These are phyloP conservation scores for Aspergillus leporis DNA, from an alignment of 495 filamentous ascomycete genomes.

Conservation along the genomic window DNA sequence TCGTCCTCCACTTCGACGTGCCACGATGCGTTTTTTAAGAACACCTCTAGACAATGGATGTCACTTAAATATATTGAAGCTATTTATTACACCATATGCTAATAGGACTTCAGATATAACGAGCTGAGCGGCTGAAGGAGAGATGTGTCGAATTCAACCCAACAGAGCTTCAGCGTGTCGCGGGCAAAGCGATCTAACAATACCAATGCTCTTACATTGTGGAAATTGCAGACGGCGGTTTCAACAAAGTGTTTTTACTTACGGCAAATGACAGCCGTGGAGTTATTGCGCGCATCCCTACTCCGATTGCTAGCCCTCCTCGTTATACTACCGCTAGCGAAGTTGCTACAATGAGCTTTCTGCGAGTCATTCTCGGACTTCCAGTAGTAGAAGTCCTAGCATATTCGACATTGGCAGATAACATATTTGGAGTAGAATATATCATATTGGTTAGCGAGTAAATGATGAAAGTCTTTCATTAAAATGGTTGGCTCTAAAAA, in stretches of 20 bases:
- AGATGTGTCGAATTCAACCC: slow-evolving; percentile 32
- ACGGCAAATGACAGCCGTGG: slow-evolving; percentile 29
- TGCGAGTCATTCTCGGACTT: slow-evolving; percentile 31
- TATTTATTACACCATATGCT: neutral
- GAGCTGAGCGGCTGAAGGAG: slow-evolving; percentile 27
- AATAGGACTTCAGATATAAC: slow-evolving; percentile 23
- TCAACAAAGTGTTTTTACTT: slow-evolving; percentile 36
- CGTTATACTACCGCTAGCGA: slow-evolving; percentile 44
- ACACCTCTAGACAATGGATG: neutral
- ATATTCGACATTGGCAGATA: slow-evolving; percentile 29
- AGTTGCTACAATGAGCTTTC: slow-evolving; percentile 44
- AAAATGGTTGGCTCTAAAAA: slow-evolving; percentile 35
- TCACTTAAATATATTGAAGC: neutral
- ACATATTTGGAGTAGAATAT: slow-evolving; percentile 39
- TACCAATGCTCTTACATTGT: slow-evolving; percentile 26
- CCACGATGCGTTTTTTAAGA: neutral
- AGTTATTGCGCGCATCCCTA: slow-evolving; percentile 40
- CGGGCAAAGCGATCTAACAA: slow-evolving; percentile 29
- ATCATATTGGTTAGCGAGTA: slow-evolving; percentile 40
- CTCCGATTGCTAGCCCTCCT: slow-evolving; percentile 33
- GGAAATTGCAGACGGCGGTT: slow-evolving; percentile 39
- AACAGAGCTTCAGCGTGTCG: slow-evolving; percentile 33
- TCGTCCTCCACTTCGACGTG: neutral
- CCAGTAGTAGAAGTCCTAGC: slow-evolving; percentile 32
- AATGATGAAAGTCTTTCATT: slow-evolving; percentile 36